Percentiles rank a stretch among this genome's conserved stretches.
Evolutionary conservation across 2,329 filamentous ascomycete species (phyloP).

Genomic region (Pseudogymnoascus sp.): DNA sequence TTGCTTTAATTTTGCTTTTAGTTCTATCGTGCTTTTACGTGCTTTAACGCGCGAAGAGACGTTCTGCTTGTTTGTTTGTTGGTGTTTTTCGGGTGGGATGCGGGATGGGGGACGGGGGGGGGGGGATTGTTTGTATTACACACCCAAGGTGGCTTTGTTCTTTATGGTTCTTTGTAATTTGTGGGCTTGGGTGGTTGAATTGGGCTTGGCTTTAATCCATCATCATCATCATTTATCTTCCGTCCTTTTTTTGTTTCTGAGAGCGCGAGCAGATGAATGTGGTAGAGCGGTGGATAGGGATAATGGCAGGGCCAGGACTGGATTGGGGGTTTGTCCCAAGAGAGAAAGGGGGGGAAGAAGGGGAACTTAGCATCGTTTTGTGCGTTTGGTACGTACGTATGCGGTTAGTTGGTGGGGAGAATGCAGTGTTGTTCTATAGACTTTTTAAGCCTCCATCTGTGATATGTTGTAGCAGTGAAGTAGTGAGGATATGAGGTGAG

Average conservation of each 20-base stretch:
- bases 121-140: too few relatives aligned
- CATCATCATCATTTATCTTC: background rate
- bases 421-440: background rate
- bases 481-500: background rate
- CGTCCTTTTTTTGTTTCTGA: background rate
- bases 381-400: background rate
- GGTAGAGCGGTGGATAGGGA: background rate
- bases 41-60: background rate
- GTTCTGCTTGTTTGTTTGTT: background rate
- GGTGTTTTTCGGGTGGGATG: background rate
- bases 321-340: background rate
- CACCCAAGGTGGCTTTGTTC: too few relatives aligned
- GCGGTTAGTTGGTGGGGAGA: background rate
- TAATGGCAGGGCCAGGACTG: background rate
- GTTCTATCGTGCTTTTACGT: background rate
- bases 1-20: background rate
- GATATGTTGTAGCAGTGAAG: background rate
- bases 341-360: background rate
- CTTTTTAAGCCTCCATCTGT: background rate
- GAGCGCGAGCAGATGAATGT: background rate
- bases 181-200: background rate
- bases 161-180: background rate
- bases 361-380: background rate
- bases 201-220: background rate
- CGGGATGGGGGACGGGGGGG: too few relatives aligned